Evolutionary conservation across 2,329 filamentous ascomycete species (phyloP).

Genomic region (Coniosporium tulheliwenetii): DNA sequence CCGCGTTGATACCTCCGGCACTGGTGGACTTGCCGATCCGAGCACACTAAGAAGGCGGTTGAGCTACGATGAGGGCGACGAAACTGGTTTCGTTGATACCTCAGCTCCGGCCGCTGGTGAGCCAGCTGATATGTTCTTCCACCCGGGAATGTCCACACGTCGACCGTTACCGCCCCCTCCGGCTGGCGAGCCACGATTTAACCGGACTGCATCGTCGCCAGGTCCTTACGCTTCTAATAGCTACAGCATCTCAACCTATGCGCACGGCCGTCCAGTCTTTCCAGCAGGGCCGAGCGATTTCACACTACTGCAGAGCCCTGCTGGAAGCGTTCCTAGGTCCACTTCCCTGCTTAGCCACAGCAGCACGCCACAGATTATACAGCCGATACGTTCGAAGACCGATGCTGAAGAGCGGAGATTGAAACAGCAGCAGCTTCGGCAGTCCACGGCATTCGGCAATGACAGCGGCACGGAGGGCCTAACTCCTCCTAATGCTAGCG

Average conservation of each 20-base stretch:
- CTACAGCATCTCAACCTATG: constrained; percentile 4
- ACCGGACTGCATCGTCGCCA: too few species aligned
- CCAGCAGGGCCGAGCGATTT: too few species aligned
- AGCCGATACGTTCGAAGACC: constrained; percentile 84
- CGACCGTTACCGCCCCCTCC: constrained; percentile 48
- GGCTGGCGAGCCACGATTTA: constrained; percentile 23
- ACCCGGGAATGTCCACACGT: constrained; percentile 55
- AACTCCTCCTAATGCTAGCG: constrained; percentile 30
- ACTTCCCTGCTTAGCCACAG: constrained; percentile 73
- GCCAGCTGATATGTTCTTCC: constrained; percentile 84
- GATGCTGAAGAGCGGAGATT: constrained; percentile 59
- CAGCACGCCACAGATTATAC: constrained; percentile 60
- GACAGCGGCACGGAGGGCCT: constrained; percentile 36
- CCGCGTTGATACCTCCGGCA: constrained; percentile 73
- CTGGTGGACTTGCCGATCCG: constrained; percentile 74
- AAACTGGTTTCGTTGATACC: constrained; percentile 36
- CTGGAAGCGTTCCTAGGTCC: constrained; percentile 45
- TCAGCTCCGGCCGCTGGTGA: constrained; percentile 32
- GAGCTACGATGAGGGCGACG: constrained; percentile 89
- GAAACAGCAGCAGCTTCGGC: constrained; percentile 35
- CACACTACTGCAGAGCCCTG: too few species aligned
- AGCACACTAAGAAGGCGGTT: constrained; percentile 47
- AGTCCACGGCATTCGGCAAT: constrained; percentile 9
- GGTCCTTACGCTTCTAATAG: constrained; percentile 7
- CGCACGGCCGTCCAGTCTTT: too few species aligned